Percentiles rank a stretch among this genome's conserved stretches.
phyloP scores from a whole-genome alignment of 2,329 filamentous ascomycete genomes.

The Colletotrichum paranaense region DNA sequence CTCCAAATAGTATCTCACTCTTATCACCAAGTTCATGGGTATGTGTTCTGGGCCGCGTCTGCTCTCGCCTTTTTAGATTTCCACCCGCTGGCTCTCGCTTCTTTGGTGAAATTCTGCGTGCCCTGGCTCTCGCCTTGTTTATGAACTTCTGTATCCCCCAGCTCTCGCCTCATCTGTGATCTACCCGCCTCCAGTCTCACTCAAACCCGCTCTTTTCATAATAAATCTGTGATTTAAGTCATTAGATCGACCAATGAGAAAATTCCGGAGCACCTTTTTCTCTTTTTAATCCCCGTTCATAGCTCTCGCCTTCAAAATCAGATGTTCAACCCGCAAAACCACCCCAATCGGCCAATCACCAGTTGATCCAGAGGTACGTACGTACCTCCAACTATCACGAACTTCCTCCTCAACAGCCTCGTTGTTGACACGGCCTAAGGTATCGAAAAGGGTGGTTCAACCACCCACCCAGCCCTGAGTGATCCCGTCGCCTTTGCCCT shows the following conservation, averaged over 20 bases:
- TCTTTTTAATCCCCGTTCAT: background rate
- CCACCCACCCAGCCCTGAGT: background rate
- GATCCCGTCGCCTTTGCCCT: background rate
- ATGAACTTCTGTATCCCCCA: too few relatives aligned
- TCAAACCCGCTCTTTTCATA: too few relatives aligned
- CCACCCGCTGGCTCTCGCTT: too few relatives aligned
- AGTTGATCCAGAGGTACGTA: background rate
- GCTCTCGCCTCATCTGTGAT: too few relatives aligned
- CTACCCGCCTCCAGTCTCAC: too few relatives aligned
- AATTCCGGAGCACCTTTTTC: background rate
- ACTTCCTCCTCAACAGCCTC: background rate
- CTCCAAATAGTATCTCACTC: fast-evolving
- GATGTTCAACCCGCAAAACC: background rate
- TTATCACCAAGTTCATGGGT: too few relatives aligned
- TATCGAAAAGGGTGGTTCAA: background rate
- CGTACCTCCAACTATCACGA: background rate
- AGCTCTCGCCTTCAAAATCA: background rate
- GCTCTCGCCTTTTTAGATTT: too few relatives aligned
- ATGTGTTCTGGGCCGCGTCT: too few relatives aligned
- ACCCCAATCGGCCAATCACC: conserved; percentile 3
- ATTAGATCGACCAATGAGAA: background rate
- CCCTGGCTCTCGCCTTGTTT: too few relatives aligned
- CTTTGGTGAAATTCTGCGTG: too few relatives aligned
- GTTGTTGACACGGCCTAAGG: background rate
- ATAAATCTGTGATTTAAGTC: too few relatives aligned